Evolutionary conservation across 2,329 filamentous ascomycete genomes (phyloP).

Genomic region (Epichloe aotearoae): DNA sequence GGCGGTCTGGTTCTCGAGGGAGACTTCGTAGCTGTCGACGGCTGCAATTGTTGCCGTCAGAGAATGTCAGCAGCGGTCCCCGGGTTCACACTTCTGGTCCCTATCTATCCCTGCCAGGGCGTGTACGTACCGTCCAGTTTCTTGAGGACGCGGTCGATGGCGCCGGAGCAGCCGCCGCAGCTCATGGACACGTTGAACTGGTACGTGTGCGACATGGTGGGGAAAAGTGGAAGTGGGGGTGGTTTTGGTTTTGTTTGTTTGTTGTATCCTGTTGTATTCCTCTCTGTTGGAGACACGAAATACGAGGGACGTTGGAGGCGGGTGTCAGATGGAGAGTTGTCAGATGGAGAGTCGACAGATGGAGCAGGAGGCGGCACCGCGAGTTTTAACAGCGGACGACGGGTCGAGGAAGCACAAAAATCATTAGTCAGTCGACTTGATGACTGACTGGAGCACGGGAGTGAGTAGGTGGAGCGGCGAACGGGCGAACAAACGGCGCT

Average conservation of each 20-base stretch:
- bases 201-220: constrained; percentile 70
- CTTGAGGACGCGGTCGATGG: constrained; percentile 81
- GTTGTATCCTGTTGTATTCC: background rate
- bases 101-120: too few relatives aligned
- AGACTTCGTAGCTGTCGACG: constrained; percentile 76
- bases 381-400: too few relatives aligned
- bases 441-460: too few relatives aligned
- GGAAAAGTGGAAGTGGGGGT: background rate
- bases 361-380: too few relatives aligned
- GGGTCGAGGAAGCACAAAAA: too few relatives aligned
- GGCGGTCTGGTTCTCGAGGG: constrained; percentile 78
- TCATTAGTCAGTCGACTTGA: too few relatives aligned
- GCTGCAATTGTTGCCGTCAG: constrained; percentile 34
- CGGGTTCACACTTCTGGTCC: too few relatives aligned
- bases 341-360: too few relatives aligned
- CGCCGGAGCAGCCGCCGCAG: constrained; percentile 93
- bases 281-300: background rate
- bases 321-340: too few relatives aligned
- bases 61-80: background rate
- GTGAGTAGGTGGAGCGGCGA: too few relatives aligned
- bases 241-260: background rate
- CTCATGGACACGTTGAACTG: constrained; percentile 91
- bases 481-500: too few relatives aligned
- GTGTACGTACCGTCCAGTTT: constrained; percentile 65
- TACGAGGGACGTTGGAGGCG: background rate